A percentile compares a stretch with the other conserved stretches of the same genome.
Conservation (phyloP, 2,329 filamentous ascomycete species). For the Xylariaceae sp. region DNA sequence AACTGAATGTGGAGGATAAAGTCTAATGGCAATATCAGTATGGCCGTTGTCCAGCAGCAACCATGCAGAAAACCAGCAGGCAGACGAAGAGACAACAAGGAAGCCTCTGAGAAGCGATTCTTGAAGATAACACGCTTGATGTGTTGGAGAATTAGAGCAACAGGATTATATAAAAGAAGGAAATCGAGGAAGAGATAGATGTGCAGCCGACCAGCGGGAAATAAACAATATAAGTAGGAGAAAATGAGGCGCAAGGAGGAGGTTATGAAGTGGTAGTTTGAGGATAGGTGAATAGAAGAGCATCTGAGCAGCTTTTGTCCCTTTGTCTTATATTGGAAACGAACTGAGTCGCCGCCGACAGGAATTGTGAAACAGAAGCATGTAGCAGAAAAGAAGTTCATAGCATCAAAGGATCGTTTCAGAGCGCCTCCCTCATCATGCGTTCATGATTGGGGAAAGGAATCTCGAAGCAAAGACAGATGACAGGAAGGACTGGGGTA, state of each 20-base stretch:
- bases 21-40: slow-evolving; percentile 9
- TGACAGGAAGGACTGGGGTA: slow-evolving; percentile 2
- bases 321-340: slow-evolving; percentile 9
- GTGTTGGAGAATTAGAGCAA: too few relatives aligned
- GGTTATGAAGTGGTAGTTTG: not conserved
- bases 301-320: slow-evolving; percentile 8
- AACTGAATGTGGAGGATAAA: slow-evolving; percentile 18
- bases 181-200: slow-evolving; percentile 2
- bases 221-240: not conserved
- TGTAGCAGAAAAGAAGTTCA: not conserved
- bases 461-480: slow-evolving; percentile 18
- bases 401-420: slow-evolving; percentile 8
- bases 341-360: slow-evolving; percentile 16
- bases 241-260: not conserved
- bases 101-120: not conserved
- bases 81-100: slow-evolving; percentile 2
- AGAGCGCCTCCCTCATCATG: not conserved
- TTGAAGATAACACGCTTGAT: not conserved
- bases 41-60: slow-evolving; percentile 2
- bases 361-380: slow-evolving; percentile 20
- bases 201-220: not conserved
- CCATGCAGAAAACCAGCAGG: slow-evolving; percentile 2
- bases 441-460: not conserved
- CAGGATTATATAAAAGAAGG: not conserved
- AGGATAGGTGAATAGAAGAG: not conserved